Percentiles rank a stretch among this genome's conserved stretches.
These are phyloP conservation scores for Eimeria acervulina DNA, from an alignment of 169 alveolate species.

Conservation along the genomic window DNA sequence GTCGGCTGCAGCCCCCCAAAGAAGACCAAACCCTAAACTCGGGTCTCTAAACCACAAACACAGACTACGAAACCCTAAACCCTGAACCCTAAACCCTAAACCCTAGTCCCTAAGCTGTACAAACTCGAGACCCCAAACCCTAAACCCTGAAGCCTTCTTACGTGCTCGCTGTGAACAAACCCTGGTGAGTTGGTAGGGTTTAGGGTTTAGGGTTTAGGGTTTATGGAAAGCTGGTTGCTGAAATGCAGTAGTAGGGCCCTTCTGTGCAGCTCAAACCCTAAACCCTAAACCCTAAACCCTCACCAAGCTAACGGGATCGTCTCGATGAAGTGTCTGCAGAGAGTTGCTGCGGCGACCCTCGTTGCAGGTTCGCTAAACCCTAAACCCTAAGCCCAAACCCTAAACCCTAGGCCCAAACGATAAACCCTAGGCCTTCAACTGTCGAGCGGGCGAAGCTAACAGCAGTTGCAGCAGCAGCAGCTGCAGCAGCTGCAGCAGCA, in stretches of 20 bases:
- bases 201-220: too few species aligned
- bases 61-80: background rate
- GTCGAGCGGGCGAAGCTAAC: background rate
- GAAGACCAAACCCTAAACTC: background rate
- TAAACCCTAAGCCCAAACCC: background rate
- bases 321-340: slow-evolving; percentile 11
- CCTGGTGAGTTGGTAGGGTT: background rate
- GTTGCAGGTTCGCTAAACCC: background rate
- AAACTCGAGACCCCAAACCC: background rate
- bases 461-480: background rate
- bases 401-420: background rate
- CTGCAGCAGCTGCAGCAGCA: background rate
- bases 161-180: background rate
- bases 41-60: background rate
- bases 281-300: background rate
- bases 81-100: background rate
- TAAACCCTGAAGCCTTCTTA: background rate
- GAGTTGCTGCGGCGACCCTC: slow-evolving; percentile 35
- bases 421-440: background rate
- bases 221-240: background rate
- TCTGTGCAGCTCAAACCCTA: background rate
- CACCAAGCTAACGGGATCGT: background rate
- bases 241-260: background rate
- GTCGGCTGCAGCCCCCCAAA: slow-evolving; percentile 58
- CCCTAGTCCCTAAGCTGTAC: background rate